Base-by-base conservation (phyloP, 108 stramenopile genomes). In the Nitzschia sp. region DNA sequence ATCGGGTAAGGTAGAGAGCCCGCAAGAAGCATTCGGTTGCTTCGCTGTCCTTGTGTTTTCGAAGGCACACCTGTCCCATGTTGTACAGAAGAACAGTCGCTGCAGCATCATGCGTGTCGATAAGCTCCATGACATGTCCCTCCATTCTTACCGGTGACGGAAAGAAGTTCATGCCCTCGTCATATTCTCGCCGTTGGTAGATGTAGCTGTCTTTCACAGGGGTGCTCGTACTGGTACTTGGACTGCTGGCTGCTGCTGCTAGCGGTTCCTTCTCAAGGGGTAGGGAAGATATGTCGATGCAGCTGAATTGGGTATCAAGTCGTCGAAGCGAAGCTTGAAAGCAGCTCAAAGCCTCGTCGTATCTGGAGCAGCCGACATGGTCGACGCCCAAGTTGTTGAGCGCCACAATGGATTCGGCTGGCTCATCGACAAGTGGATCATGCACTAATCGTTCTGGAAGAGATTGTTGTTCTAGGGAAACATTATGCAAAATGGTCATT, bases 161-260 rank as follows among this genome's bases (percentile, higher is more conserved):
- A 68, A 73, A 85, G 41, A 53, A 23, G 32, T 66, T 46, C 88
- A 89, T 85, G 27, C 84, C 88, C 64, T 85, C 85, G 41, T 89
- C 88, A 48, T 83, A 89, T 38, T 87, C 86, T 59, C 58, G 56
- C 30, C 78, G 69, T 79, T 83, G 81, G 53, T 73, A 58, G 30
- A 45, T 17, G 30, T 36, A 66, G 11, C 6, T 35, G 31, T 63
- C 55, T 34, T 23, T 66, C 4, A 63, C 54, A 9, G 28, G 19
- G 2, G 11, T 41, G 28, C 28, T 22, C 17, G 44, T 23, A 27
- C 38, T 28, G 27, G 17, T 3, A 26, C 34, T 2, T n/a, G n/a
- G n/a, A n/a, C n/a, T n/a, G n/a, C n/a, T n/a, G 3, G 22, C 5
- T 5, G 11, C 21, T 22, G 9, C 45, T 16, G 30, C 2, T 41